phyloP scores from a whole-genome alignment of 306 rosid genomes.

The Ceratonia siliqua region DNA sequence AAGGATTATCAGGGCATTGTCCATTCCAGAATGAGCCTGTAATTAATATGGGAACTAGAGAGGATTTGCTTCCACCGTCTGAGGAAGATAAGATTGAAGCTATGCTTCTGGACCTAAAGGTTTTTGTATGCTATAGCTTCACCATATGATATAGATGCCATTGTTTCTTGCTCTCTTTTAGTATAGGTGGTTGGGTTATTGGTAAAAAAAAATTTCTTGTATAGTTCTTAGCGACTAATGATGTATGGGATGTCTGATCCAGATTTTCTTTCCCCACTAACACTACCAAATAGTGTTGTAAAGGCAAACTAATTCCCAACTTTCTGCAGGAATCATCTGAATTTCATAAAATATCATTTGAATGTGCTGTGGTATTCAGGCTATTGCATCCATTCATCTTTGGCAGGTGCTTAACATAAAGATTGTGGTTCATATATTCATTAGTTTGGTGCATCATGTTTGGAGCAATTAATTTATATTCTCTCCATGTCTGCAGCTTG shows the following conservation, averaged over 20 bases:
- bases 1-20: constrained; percentile 61
- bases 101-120: constrained; percentile 89
- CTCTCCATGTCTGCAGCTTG: constrained; percentile 71
- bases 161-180: background rate
- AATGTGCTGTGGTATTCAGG: constrained; percentile 78
- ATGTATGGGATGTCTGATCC: background rate
- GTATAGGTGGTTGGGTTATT: constrained; percentile 22
- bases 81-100: constrained; percentile 97
- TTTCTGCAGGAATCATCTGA: constrained; percentile 84
- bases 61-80: constrained; percentile 88
- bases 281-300: background rate
- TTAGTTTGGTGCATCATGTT: constrained; percentile 33
- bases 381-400: constrained; percentile 94
- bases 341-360: constrained; percentile 93
- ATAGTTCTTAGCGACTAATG: constrained; percentile 7
- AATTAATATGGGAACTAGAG: constrained; percentile 55
- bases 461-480: constrained; percentile 31
- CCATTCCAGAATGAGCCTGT: constrained; percentile 67
- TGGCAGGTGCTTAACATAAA: constrained; percentile 79
- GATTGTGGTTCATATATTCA: constrained; percentile 14
- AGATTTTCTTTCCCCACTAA: constrained; percentile 16
- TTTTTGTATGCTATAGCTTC: constrained; percentile 33
- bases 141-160: constrained; percentile 16
- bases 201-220: background rate
- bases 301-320: constrained; percentile 20